Percentiles rank a stretch among this genome's conserved stretches.
Conservation (phyloP, 75 land plant genomes). For the Selaginella moellendorffii region DNA sequence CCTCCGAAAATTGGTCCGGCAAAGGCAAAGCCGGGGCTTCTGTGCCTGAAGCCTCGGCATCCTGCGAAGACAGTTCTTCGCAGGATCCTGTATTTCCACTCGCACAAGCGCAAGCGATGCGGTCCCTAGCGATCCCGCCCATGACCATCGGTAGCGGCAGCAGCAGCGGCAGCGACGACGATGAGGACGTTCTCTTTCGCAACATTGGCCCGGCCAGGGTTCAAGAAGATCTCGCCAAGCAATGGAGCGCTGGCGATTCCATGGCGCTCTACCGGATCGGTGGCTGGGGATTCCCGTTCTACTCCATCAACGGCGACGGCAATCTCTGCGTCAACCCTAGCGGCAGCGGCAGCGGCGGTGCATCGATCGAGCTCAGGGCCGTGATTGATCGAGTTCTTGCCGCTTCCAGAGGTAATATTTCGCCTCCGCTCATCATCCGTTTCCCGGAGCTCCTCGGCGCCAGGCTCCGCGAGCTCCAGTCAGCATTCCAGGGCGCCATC, state of each 20-base stretch:
- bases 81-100: neutral
- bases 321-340: slow-evolving; percentile 51
- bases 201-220: too few relatives aligned
- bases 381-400: slow-evolving; percentile 46
- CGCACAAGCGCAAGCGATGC: slow-evolving; percentile 43
- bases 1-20: slow-evolving; percentile 27
- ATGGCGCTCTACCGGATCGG: slow-evolving; percentile 44
- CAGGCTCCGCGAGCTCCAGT: slow-evolving; percentile 61
- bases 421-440: slow-evolving; percentile 58
- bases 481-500: slow-evolving; percentile 61
- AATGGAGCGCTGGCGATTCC: slow-evolving; percentile 33
- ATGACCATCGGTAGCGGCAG: slow-evolving; percentile 3
- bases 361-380: too few relatives aligned
- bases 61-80: slow-evolving; percentile 11
- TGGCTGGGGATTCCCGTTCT: slow-evolving; percentile 83
- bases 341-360: slow-evolving; percentile 41
- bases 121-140: slow-evolving; percentile 39
- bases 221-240: too few relatives aligned
- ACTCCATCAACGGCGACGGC: slow-evolving; percentile 49
- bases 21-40: slow-evolving; percentile 93
- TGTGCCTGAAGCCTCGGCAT: slow-evolving; percentile 77
- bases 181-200: neutral
- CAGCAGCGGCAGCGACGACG: slow-evolving; percentile 2
- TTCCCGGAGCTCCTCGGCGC: slow-evolving; percentile 64
- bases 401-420: slow-evolving; percentile 22